These are phyloP conservation scores for Graphilbum fragrans DNA, from an alignment of 2,329 filamentous ascomycete species.

Conservation along the genomic window DNA sequence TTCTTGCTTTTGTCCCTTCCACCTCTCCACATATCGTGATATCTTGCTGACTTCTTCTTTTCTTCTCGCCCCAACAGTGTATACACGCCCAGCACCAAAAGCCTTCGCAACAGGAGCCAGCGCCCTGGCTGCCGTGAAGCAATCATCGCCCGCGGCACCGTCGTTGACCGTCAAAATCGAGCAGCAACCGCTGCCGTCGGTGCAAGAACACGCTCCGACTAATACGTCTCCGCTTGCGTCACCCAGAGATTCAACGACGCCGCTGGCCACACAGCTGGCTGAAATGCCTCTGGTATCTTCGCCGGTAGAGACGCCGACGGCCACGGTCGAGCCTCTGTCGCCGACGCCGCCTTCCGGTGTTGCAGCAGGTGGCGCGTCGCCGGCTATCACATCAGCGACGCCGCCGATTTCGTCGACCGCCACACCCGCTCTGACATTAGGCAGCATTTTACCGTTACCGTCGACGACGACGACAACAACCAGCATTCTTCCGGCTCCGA, in stretches of 20 bases:
- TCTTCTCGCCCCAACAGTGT: slow-evolving; percentile 30
- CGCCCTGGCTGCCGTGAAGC: slow-evolving; percentile 10
- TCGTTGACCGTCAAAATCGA: neutral
- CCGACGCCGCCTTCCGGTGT: no score
- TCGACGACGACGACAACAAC: no score
- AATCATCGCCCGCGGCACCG: neutral
- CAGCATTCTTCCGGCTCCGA: no score
- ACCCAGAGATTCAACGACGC: neutral
- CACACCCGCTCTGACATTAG: no score
- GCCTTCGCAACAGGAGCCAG: slow-evolving; percentile 11
- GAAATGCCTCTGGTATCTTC: no score
- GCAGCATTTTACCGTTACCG: no score
- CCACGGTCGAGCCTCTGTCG: no score
- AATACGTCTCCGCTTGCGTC: no score
- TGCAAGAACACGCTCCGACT: neutral
- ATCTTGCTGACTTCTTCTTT: neutral
- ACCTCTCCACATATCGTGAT: neutral
- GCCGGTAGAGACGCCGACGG: no score
- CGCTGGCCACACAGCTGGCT: neutral
- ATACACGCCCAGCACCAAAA: slow-evolving; percentile 47
- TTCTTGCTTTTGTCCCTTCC: no score
- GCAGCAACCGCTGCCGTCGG: slow-evolving; percentile 9
- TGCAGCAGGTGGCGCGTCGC: no score
- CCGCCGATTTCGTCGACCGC: neutral
- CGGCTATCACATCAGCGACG: no score